Evolutionary conservation across 176 grass and related monocot genomes (phyloP).

Genomic region (Eleusine coracana): DNA sequence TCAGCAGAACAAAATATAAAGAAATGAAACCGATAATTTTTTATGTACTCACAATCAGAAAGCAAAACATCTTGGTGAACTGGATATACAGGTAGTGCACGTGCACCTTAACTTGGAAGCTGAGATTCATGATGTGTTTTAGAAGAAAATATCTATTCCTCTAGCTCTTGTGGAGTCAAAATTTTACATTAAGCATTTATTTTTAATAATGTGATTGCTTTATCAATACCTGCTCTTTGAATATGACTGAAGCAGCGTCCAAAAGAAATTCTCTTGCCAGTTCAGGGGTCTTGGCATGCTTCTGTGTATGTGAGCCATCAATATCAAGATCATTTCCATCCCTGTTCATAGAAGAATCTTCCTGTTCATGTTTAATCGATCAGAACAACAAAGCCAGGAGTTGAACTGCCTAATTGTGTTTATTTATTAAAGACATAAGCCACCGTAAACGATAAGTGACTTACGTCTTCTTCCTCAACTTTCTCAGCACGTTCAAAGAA

Average conservation of each 20-base stretch:
- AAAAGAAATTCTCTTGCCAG: conserved; percentile 96
- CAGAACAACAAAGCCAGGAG: conserved; percentile 31
- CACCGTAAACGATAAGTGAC: conserved; percentile 37
- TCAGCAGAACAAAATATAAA: too few species aligned
- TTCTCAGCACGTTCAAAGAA: conserved; percentile 97
- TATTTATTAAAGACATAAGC: conserved; percentile 44
- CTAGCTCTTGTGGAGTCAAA: conserved; percentile 7
- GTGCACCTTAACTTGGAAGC: background rate
- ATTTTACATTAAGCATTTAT: conserved; percentile 20
- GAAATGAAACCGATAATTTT: background rate
- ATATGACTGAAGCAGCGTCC: conserved; percentile 87
- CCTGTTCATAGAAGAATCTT: conserved; percentile 80
- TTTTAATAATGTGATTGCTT: background rate
- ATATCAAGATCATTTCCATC: conserved; percentile 87
- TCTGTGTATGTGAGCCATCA: conserved; percentile 73
- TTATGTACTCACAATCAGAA: background rate
- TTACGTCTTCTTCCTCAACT: conserved; percentile 93
- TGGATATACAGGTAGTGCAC: background rate
- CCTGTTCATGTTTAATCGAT: conserved; percentile 56
- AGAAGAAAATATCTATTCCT: background rate
- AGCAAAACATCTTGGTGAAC: conserved; percentile 30
- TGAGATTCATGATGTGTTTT: background rate
- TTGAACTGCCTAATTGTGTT: conserved; percentile 20
- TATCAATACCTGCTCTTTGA: conserved; percentile 87
- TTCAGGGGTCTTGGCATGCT: conserved; percentile 96